Percentiles rank a stretch among this genome's conserved stretches.
phyloP scores from a whole-genome alignment of 805 yeast genomes.

The Kodamaea kaohsiungensis region DNA sequence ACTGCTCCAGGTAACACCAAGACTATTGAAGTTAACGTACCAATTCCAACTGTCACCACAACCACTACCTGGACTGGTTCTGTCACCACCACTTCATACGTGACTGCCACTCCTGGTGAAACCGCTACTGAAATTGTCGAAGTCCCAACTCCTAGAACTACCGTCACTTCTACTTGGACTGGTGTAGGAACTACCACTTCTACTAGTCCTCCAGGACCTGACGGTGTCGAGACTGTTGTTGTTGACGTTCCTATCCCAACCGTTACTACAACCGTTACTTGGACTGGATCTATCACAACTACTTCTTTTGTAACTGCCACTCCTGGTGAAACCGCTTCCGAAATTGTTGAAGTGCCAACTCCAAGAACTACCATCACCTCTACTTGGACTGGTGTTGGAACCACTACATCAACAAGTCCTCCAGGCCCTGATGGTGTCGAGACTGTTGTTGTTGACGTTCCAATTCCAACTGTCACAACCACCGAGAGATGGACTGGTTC shows the following conservation, averaged over 20 bases:
- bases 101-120: slow-evolving; percentile 10
- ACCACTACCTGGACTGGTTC: slow-evolving; percentile 19
- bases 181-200: slow-evolving; percentile 5
- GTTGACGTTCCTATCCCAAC: slow-evolving; percentile 16
- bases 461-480: slow-evolving; percentile 12
- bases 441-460: slow-evolving; percentile 15
- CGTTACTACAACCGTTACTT: slow-evolving; percentile 3
- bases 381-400: slow-evolving; percentile 12
- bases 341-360: slow-evolving; percentile 12
- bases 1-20: slow-evolving; percentile 13
- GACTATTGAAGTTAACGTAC: slow-evolving; percentile 13
- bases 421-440: slow-evolving; percentile 9
- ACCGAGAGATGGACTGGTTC: slow-evolving; percentile 12
- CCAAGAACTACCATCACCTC: slow-evolving; percentile 11
- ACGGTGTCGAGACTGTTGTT: slow-evolving; percentile 15
- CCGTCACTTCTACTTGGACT: slow-evolving; percentile 17
- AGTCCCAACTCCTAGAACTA: slow-evolving; percentile 15
- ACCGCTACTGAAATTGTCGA: slow-evolving; percentile 15
- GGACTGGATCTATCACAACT: background rate
- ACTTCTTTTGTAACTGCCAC: slow-evolving; percentile 5
- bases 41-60: slow-evolving; percentile 16
- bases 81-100: slow-evolving; percentile 12
- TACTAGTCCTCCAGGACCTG: slow-evolving; percentile 5
- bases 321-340: slow-evolving; percentile 14
- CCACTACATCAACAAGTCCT: slow-evolving; percentile 10